These are phyloP conservation scores for Dioscorea alata DNA, from an alignment of 106 monocot species.

Conservation along the genomic window DNA sequence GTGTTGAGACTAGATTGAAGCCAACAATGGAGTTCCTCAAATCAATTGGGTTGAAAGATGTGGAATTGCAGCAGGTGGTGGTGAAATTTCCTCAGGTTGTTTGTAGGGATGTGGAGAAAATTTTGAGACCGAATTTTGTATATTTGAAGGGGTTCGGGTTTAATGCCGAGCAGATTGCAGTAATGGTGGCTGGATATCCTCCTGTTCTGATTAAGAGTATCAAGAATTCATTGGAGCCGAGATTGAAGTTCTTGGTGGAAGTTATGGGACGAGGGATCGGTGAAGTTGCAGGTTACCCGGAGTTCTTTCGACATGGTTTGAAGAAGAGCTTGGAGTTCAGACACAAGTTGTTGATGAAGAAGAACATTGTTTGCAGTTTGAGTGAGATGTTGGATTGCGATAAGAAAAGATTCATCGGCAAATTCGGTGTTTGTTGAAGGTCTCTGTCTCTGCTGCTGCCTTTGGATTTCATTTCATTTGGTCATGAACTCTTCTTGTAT, in stretches of 20 bases:
- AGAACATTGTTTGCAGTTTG: constrained; percentile 46
- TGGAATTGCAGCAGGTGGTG: constrained; percentile 45
- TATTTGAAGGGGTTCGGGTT: constrained; percentile 59
- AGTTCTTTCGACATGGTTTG: constrained; percentile 77
- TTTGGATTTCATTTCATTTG: no score
- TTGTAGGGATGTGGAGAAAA: constrained; percentile 70
- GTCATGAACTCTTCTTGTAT: no score
- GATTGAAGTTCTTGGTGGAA: constrained; percentile 68
- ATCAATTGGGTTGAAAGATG: constrained; percentile 51
- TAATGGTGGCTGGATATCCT: constrained; percentile 66
- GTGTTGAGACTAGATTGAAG: constrained; percentile 59
- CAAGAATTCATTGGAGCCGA: constrained; percentile 69
- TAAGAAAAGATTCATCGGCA: constrained; percentile 58
- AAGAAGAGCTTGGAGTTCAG: constrained; percentile 83
- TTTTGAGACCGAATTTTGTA: constrained; percentile 54
- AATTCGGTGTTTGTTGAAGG: constrained; percentile 31
- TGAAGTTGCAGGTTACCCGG: constrained; percentile 64
- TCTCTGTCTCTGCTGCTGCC: no score
- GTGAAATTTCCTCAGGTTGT: constrained; percentile 66
- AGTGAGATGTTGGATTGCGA: constrained; percentile 78
- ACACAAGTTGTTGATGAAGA: constrained; percentile 53
- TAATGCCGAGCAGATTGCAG: constrained; percentile 35
- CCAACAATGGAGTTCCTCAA: constrained; percentile 78
- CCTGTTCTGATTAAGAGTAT: constrained; percentile 86
- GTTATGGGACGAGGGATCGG: constrained; percentile 66